Evolutionary conservation across 2,329 filamentous ascomycete genomes (phyloP).

Genomic region (Alternaria arbusti): DNA sequence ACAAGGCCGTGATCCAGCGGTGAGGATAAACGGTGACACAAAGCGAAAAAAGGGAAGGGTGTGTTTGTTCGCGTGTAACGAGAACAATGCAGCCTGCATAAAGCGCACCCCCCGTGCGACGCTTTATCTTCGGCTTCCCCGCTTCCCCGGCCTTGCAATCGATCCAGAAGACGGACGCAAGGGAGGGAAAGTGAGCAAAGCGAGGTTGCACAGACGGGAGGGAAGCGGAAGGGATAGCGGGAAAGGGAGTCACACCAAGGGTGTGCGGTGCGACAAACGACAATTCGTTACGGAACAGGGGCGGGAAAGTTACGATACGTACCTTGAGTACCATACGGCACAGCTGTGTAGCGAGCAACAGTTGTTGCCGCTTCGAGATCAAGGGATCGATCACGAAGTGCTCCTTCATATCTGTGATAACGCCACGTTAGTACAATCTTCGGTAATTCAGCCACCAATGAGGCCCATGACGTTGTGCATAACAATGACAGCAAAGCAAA

Average conservation of each 20-base stretch:
- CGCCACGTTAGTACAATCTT: conserved; percentile 34
- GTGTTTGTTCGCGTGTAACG: conserved; percentile 28
- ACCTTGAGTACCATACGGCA: conserved; percentile 80
- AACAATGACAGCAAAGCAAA: conserved; percentile 14
- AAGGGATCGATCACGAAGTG: conserved; percentile 98
- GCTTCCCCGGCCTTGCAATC: conserved; percentile 27
- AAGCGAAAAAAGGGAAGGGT: conserved; percentile 2
- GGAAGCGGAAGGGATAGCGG: conserved; percentile 14
- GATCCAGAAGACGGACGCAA: conserved; percentile 12
- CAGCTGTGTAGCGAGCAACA: conserved; percentile 93
- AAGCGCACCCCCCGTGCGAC: conserved; percentile 9
- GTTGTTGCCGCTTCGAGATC: conserved; percentile 97
- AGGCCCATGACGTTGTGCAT: conserved; percentile 4
- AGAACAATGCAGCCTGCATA: conserved; percentile 11
- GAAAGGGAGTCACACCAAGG: conserved; percentile 10
- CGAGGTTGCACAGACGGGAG: conserved; percentile 10
- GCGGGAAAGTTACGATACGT: conserved; percentile 47
- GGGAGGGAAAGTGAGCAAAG: conserved; percentile 13
- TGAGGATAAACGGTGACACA: conserved; percentile 15
- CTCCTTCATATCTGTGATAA: conserved; percentile 81
- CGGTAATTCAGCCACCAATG: conserved; percentile 14
- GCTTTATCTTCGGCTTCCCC: conserved; percentile 15
- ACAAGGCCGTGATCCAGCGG: neutral
- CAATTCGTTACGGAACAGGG: conserved; percentile 15
- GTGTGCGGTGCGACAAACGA: conserved; percentile 12